Evolutionary conservation across 176 grass and related monocot species (phyloP), one percentile per base, ranked within the genome.

Genomic region (Puya raimondii): DNA sequence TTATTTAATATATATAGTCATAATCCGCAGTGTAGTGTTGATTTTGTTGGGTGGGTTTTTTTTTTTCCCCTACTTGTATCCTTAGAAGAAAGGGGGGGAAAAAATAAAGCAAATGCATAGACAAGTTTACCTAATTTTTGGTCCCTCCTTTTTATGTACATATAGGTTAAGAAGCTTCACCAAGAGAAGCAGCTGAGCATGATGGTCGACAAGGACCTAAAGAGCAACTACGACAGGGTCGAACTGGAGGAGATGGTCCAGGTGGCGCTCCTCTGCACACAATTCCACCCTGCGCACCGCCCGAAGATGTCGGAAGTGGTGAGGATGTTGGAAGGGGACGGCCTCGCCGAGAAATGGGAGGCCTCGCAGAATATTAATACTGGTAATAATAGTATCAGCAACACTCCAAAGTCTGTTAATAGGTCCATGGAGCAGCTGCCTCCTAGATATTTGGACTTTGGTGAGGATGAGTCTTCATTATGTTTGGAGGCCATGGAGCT

Each of bases 191-290:
- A 85, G 50, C 76, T 92, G 48, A 80, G 63, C 33, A 50, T 29
- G 47, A 67, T 96, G 48, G 88, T 83, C 14, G 92, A 96, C 56
- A 72, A 26, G 49, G 88, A 82, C 18, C 79, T 92, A 4, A 66
- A 73, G 18, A 74, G 56, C 14, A 56, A 72, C n/a, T 89, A 92
- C 6, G 48, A 83, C 20, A 66, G 10, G 16, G 70, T 77, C 2
- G 88, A 92, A 72, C 57, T 87, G 51, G 79, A 87, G 50, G 74
- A 87, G 51, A 85, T 96, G 86, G 79, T 92, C 65, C 81, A 85
- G 71, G 76, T 96, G 47, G 92, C 86, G 18, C 70, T 96, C 64
- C 81, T 96, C 26, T 96, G 92, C 81, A 89, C 88, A 4, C 87
- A 85, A 76, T 79, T 70, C 59, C 70, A 20, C 53, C 86, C 88